These are phyloP conservation scores for Coffea canephora DNA, from an alignment of 257 asterid species.

Conservation along the genomic window DNA sequence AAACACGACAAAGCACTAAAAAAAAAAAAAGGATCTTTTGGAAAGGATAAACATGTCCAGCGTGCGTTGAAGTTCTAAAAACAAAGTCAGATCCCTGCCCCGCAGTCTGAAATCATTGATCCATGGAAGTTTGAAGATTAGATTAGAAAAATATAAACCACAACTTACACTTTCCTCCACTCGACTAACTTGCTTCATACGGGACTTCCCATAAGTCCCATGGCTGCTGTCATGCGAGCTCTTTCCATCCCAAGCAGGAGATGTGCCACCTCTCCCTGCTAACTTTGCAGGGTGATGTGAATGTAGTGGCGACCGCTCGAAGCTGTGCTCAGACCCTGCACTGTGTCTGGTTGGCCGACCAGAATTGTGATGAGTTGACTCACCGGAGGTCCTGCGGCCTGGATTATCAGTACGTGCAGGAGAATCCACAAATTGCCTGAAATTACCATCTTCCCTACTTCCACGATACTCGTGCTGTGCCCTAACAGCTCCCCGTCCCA, in stretches of 20 bases:
- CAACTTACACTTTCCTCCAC: slow-evolving; percentile 63
- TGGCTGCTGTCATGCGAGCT: slow-evolving; percentile 47
- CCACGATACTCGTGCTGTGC: slow-evolving; percentile 33
- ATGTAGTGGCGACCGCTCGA: slow-evolving; percentile 71
- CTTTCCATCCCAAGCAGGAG: slow-evolving; percentile 66
- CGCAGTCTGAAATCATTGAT: not conserved
- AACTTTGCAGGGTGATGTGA: slow-evolving; percentile 52
- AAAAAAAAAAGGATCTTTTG: not conserved
- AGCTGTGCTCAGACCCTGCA: slow-evolving; percentile 59
- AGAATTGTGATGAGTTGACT: slow-evolving; percentile 27
- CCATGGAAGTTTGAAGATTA: not conserved
- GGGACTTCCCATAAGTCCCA: slow-evolving; percentile 51
- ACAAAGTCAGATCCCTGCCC: not conserved
- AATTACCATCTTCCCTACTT: slow-evolving; percentile 44
- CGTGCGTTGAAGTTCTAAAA: not conserved
- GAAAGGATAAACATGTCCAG: not conserved
- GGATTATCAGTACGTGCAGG: slow-evolving; percentile 39
- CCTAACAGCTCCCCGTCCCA: slow-evolving; percentile 36
- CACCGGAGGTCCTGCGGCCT: slow-evolving; percentile 33
- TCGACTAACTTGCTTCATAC: slow-evolving; percentile 37
- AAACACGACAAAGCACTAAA: not conserved
- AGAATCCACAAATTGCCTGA: slow-evolving; percentile 37
- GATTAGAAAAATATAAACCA: not conserved
- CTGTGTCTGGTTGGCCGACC: slow-evolving; percentile 44
- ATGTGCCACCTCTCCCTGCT: slow-evolving; percentile 42